Evolutionary conservation across 768 basidiomycete species (phyloP).

Genomic region (Boletus huronensis): DNA sequence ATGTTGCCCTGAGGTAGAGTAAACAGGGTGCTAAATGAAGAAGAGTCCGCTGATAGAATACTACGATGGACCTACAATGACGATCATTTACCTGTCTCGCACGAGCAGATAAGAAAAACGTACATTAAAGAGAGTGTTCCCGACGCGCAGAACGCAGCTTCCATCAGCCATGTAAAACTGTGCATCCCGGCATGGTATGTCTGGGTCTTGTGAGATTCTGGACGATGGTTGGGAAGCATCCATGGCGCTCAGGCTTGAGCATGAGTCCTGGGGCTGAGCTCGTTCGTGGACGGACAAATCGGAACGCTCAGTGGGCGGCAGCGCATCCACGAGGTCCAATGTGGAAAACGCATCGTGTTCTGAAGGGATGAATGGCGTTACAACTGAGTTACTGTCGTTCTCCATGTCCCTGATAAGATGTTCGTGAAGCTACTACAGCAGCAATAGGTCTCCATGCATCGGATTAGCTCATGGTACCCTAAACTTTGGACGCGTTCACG

Average conservation of each 20-base stretch:
- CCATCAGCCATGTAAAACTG: constrained; percentile 65
- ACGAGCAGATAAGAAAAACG: constrained; percentile 19
- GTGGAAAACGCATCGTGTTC: constrained; percentile 14
- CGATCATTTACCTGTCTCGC: background rate
- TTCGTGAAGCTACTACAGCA: background rate
- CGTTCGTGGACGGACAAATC: constrained; percentile 11
- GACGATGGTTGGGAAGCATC: background rate
- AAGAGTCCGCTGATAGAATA: constrained; percentile 58
- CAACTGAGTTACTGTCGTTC: constrained; percentile 1
- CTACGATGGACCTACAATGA: constrained; percentile 51
- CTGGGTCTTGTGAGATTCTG: constrained; percentile 6
- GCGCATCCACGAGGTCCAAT: background rate
- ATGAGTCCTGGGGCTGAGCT: constrained; percentile 7
- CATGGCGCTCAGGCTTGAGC: background rate
- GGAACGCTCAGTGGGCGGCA: constrained; percentile 5
- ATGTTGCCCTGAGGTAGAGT: constrained; percentile 56
- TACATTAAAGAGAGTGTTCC: constrained; percentile 68
- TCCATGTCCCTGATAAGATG: constrained; percentile 12
- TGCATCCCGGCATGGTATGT: constrained; percentile 38
- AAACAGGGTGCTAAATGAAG: constrained; percentile 66
- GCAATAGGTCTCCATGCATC: too few relatives aligned
- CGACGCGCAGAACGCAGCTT: constrained; percentile 61
- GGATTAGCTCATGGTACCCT: constrained; percentile 12
- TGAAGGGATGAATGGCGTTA: constrained; percentile 21
- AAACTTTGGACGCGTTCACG: too few relatives aligned